Evolutionary conservation across 495 filamentous ascomycete species (phyloP).

Genomic region (Aspergillus cavernicola): DNA sequence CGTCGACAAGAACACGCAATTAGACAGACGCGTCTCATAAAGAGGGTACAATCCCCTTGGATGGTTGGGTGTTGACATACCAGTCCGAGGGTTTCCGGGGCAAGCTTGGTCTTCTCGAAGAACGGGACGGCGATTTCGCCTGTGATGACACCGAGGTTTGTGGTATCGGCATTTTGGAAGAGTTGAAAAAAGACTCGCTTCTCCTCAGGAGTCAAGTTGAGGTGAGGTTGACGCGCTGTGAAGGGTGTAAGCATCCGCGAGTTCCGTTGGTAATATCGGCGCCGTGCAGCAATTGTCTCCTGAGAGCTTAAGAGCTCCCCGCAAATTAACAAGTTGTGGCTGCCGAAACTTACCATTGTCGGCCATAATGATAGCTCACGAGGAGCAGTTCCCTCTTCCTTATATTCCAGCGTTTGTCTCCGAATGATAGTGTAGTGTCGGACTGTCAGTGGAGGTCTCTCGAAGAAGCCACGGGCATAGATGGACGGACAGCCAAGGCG

Average conservation of each 20-base stretch:
- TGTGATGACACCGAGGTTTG: constrained; percentile 87
- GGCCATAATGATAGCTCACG: constrained; percentile 36
- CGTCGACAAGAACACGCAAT: not conserved
- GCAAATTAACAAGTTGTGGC: not conserved
- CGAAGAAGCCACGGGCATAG: constrained; percentile 32
- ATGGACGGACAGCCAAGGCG: constrained; percentile 30
- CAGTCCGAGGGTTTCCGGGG: constrained; percentile 82
- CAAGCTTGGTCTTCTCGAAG: constrained; percentile 91
- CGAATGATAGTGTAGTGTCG: constrained; percentile 7
- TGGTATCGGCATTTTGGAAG: constrained; percentile 84
- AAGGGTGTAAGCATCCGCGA: constrained; percentile 21
- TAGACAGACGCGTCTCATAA: constrained; percentile 4
- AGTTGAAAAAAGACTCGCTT: constrained; percentile 89
- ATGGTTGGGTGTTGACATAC: constrained; percentile 43
- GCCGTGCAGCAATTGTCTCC: constrained; percentile 21
- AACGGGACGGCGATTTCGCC: constrained; percentile 96
- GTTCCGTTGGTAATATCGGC: constrained; percentile 20
- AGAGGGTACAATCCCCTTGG: not conserved
- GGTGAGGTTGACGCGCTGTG: constrained; percentile 55
- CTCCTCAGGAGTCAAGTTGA: constrained; percentile 88
- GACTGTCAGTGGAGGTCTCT: constrained; percentile 22
- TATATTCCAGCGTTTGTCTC: constrained; percentile 5
- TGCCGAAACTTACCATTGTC: constrained; percentile 31
- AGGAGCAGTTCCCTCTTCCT: constrained; percentile 35
- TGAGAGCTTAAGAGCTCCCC: constrained; percentile 19